Evolutionary conservation across 2,329 filamentous ascomycete genomes (phyloP), one percentile per base, ranked within the genome.

Genomic region (Aspergillus terreus): DNA sequence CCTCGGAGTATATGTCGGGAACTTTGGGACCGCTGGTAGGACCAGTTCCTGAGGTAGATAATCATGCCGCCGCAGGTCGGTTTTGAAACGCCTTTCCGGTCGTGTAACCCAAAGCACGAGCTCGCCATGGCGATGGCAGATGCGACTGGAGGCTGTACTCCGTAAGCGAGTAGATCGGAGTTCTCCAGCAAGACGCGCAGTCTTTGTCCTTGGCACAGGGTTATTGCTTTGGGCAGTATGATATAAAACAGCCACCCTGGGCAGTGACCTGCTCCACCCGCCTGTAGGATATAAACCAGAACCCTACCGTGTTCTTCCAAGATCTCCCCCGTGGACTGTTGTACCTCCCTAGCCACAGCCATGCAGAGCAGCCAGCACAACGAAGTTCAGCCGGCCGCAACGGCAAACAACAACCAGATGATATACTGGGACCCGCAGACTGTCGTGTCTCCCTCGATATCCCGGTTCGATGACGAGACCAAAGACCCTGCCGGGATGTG

Each of bases 401-500:
- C 36, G 4, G 5, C 50, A 17, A 46, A 36, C 44, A 54, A 50
- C 46, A 51, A 56, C 43, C 40, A 48, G 36, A 44, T 53, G 40
- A 52, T 52, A 36, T 50, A 54, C 27, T 50, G 57, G 54, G 55
- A 53, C 41, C 45, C 47, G 19, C 35, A 53, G 23, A 32, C 46
- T 21, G 21, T 45, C 36, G 44, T 43, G 46, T 57, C 49, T 25
- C 21, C 10, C 36, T 45, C 46, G 7, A n/a, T 30, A 5, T 4
- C 46, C 44, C 33, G 47, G 32, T 12, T 35, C 25, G 46, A 54
- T 10, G 43, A 54, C 25, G 49, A 57, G 21, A n/a, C 50, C 19
- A 63, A 59, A 49, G 59, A 64, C 12, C 51, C 49, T 23, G 46
- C 36, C 1, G 59, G 58, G 2, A 12, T 58, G 19, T 64, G 58